Evolutionary conservation across 306 rosid genomes (phyloP), one percentile per base, ranked within the genome.

Genomic region (Quercus aquifolioides): DNA sequence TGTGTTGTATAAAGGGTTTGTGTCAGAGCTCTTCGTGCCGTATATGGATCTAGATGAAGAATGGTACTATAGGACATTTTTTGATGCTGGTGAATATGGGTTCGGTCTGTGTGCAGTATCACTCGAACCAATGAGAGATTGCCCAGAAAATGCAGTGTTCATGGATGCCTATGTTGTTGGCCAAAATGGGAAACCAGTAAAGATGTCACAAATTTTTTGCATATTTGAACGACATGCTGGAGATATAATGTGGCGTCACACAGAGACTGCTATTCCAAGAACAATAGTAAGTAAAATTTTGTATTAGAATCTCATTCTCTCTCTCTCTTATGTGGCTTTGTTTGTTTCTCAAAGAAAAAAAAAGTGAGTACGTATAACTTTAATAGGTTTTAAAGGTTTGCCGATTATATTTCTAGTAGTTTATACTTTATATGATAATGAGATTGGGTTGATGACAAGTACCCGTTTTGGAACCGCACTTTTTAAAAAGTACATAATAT

Each of bases 191-290:
- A 55, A 46, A 0, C 92, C 91, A 31, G 87, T 90, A 2, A 69
- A 86, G n/a, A 87, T 80, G 41, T 0, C 86, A 0, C 87, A 92
- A 54, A 86, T 93, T 1, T 75, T 92, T 17, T 90, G 97, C 52
- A 80, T 92, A 13, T 92, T 90, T 21, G 97, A 92, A 55, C 83
- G 64, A n/a, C 55, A 83, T 63, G 85, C 86, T 11, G 90, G 92
- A 3, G 81, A 85, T 58, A 79, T 87, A 74, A 78, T 85, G 91
- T 92, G 97, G 97, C 92, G 97, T 41, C 94, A 90, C 78, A 81
- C 94, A 19, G 91, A 88, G 77, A 19, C 15, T 0, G 76, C 2
- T 10, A 46, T 88, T 64, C 85, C 86, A 3, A 20, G 79, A 19
- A 64, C 80, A 74, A 10, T 21, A 43, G 88, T 87, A 79, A 26